Conservation (phyloP, 495 filamentous ascomycete genomes). For the Hyaloscypha variabilis region DNA sequence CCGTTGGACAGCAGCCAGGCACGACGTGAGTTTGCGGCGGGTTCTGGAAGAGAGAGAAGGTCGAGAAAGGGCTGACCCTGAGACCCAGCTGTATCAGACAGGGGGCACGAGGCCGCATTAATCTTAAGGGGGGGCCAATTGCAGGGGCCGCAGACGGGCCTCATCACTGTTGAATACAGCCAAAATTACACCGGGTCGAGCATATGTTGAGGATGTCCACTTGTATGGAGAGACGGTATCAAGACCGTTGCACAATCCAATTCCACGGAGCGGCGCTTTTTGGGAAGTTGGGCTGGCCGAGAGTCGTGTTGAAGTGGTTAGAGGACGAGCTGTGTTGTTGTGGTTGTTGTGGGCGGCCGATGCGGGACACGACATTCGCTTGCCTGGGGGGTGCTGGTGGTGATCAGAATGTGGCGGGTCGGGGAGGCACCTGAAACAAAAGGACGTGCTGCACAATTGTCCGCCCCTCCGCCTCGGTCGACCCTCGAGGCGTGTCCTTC, state of each 20-base stretch:
- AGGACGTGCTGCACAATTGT: background rate
- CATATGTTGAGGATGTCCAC: background rate
- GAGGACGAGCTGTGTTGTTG: too few relatives aligned
- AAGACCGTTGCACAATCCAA: conserved; percentile 1
- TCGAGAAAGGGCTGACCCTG: background rate
- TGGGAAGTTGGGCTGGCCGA: background rate
- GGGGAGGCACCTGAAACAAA: background rate
- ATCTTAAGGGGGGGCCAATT: conserved; percentile 27
- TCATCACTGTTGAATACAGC: conserved; percentile 19
- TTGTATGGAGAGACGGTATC: background rate
- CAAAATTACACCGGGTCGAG: conserved; percentile 16
- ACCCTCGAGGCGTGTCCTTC: background rate
- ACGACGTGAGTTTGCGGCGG: conserved; percentile 7
- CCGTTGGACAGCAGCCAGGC: conserved; percentile 9
- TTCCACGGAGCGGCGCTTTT: background rate
- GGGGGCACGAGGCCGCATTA: conserved; percentile 23
- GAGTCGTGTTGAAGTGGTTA: too few relatives aligned
- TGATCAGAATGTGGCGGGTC: too few relatives aligned
- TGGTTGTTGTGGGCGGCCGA: too few relatives aligned
- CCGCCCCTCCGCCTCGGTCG: background rate
- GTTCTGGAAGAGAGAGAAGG: conserved; percentile 25
- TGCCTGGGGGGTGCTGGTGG: too few relatives aligned
- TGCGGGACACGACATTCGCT: too few relatives aligned
- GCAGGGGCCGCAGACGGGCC: conserved; percentile 11
- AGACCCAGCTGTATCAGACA: conserved; percentile 20